Evolutionary conservation across 148 eudicot genomes (phyloP), one percentile per base, ranked within the genome.

Genomic region (Arctostaphylos glauca): DNA sequence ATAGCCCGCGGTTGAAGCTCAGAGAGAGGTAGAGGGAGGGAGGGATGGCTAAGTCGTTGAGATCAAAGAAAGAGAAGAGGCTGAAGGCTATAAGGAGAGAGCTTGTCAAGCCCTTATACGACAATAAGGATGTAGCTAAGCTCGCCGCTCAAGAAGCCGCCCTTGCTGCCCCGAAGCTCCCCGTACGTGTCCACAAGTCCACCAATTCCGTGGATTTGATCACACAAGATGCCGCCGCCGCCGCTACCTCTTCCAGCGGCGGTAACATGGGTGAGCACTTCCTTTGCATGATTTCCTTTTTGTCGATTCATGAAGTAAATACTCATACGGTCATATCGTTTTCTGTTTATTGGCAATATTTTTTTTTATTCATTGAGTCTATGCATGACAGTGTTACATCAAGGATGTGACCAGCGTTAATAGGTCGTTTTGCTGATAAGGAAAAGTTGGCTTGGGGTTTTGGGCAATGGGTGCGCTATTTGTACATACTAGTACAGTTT

Each of bases 1-100:
- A 66, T 10, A 25, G 43, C 71, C 71, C 44, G 71, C 44, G 6
- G 77, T 10, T 48, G 55, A 38, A 3, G 23, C 54, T 74, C 41
- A 48, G 52, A 52, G 31, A 9, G 14, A 66, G 43, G 38, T 0
- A 31, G 38, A 66, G 1, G 25, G 5, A 49, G 58, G 6, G 43
- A 77, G 64, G 25, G 43, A 96, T 96, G 99, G 99, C 95, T 89
- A 96, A 96, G 41, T 96, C 99, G 3, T 67, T 94, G 89, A 91
- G 99, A 73, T 96, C 91, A 62, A 96, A 96, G 94, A 96, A 89
- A 75, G 91, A 87, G 87, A 96, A 96, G 87, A 91, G 99, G 86
- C 87, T 94, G 23, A 85, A 97, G 68, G 93, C 99, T 16, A 87
- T 94, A 18, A 88, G 91, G 83, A 91, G 99, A 85, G 98, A 93